Evolutionary conservation across 495 filamentous ascomycete species (phyloP).

Genomic region (Podospora fimiseda): DNA sequence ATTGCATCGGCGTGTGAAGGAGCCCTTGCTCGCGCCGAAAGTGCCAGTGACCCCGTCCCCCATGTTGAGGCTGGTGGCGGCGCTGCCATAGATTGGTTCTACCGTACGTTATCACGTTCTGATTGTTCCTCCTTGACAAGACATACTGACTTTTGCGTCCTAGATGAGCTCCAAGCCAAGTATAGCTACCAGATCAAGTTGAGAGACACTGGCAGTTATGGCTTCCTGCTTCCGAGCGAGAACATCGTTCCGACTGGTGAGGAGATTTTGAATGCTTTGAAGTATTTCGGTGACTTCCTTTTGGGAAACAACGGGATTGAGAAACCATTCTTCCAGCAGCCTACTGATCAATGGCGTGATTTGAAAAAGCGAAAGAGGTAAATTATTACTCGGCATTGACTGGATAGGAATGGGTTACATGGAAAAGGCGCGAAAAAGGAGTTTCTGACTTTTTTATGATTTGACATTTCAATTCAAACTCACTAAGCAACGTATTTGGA

Average conservation of each 20-base stretch:
- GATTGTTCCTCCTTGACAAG: not conserved
- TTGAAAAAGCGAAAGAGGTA: constrained; percentile 19
- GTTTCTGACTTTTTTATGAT: not conserved
- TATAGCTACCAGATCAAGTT: constrained; percentile 94
- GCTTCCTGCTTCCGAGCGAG: constrained; percentile 80
- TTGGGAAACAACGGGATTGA: constrained; percentile 57
- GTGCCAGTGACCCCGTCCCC: constrained; percentile 23
- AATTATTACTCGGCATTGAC: too few species aligned
- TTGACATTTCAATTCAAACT: too few species aligned
- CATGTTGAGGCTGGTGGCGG: constrained; percentile 67
- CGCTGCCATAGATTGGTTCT: constrained; percentile 92
- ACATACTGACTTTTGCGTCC: constrained; percentile 1
- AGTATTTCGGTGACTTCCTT: constrained; percentile 74
- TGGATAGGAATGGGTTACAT: not conserved
- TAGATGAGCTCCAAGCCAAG: constrained; percentile 64
- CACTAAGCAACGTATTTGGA: too few species aligned
- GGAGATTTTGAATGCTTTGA: constrained; percentile 73
- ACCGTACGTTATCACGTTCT: constrained; percentile 40
- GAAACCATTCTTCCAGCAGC: constrained; percentile 15
- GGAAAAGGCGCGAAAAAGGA: not conserved
- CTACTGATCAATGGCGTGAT: constrained; percentile 13
- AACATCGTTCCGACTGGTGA: constrained; percentile 86
- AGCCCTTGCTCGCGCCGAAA: constrained; percentile 42
- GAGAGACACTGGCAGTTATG: constrained; percentile 87
- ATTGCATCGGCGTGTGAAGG: constrained; percentile 87